Evolutionary conservation across 1,284 basidiomycete species (phyloP).

Genomic region (Ustilago curta): DNA sequence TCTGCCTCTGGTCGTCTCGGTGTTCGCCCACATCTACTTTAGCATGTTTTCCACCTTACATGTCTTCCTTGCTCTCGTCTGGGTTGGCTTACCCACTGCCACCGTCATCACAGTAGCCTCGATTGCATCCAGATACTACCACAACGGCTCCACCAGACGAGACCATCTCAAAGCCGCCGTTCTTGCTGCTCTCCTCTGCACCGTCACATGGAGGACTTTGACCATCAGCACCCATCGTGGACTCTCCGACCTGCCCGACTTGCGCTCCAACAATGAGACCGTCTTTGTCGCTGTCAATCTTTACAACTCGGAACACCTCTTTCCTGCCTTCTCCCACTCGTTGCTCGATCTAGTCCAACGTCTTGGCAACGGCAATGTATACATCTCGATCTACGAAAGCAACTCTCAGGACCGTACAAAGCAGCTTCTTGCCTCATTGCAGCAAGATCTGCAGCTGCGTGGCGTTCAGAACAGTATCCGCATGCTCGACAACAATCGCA

Average conservation of each 20-base stretch:
- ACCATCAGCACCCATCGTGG: slow-evolving; percentile 21
- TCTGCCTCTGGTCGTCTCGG: slow-evolving; percentile 21
- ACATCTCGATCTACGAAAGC: slow-evolving; percentile 74
- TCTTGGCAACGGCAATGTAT: slow-evolving; percentile 73
- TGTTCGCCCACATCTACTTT: slow-evolving; percentile 35
- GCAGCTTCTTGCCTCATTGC: slow-evolving; percentile 70
- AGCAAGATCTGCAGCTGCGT: slow-evolving; percentile 62
- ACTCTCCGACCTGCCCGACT: slow-evolving; percentile 3
- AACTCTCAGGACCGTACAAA: slow-evolving; percentile 73
- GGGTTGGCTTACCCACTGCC: slow-evolving; percentile 27
- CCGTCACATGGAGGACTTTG: slow-evolving; percentile 26
- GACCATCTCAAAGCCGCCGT: slow-evolving; percentile 25
- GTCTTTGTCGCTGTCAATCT: slow-evolving; percentile 53
- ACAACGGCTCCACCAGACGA: not conserved
- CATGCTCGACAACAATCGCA: slow-evolving; percentile 41
- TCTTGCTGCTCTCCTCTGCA: slow-evolving; percentile 14
- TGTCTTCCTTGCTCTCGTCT: slow-evolving; percentile 33
- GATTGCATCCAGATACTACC: not conserved
- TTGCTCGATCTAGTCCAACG: slow-evolving; percentile 39
- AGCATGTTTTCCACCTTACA: slow-evolving; percentile 36
- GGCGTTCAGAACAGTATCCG: slow-evolving; percentile 32
- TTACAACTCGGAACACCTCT: slow-evolving; percentile 55
- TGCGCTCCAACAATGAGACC: slow-evolving; percentile 24
- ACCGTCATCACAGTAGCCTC: slow-evolving; percentile 12
- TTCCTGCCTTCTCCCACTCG: slow-evolving; percentile 48